These are phyloP conservation scores for Mycena polygramma DNA, from an alignment of 768 basidiomycete genomes.

Conservation along the genomic window DNA sequence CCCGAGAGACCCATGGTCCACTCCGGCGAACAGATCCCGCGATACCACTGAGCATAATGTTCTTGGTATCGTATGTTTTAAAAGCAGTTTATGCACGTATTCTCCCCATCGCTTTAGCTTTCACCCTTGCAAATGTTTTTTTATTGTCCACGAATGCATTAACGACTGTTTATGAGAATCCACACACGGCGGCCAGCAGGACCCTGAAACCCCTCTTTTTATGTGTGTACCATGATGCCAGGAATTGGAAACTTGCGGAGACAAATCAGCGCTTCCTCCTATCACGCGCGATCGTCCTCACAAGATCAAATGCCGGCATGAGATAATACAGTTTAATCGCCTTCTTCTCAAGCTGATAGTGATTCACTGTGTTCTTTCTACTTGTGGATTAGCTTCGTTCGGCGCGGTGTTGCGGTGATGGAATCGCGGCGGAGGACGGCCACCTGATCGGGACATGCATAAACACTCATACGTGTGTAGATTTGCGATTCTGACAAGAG, in stretches of 20 bases:
- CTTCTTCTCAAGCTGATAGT: too few species aligned
- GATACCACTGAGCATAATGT: slow-evolving; percentile 39
- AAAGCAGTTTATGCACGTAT: slow-evolving; percentile 21
- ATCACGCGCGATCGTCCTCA: slow-evolving; percentile 17
- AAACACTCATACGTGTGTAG: too few species aligned
- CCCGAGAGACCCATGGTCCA: slow-evolving; percentile 43
- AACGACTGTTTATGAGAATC: background rate
- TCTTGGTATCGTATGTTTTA: slow-evolving; percentile 20
- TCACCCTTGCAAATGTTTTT: slow-evolving; percentile 15
- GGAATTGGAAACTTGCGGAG: background rate
- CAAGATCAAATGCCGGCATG: slow-evolving; percentile 2
- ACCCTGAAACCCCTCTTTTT: background rate
- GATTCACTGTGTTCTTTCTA: background rate
- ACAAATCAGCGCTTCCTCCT: background rate
- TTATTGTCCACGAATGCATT: slow-evolving; percentile 22
- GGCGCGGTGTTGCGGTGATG: slow-evolving; percentile 6
- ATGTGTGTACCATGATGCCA: background rate
- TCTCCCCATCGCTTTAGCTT: slow-evolving; percentile 6
- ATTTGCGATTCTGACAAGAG: background rate
- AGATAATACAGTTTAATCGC: too few species aligned
- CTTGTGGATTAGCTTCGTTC: slow-evolving; percentile 13
- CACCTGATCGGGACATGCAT: slow-evolving; percentile 1
- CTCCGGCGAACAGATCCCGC: slow-evolving; percentile 32
- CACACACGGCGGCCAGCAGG: too few species aligned
- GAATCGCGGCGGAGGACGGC: background rate